Evolutionary conservation across 345 rosid genomes (phyloP).

Genomic region (Citrus mangshanensis): DNA sequence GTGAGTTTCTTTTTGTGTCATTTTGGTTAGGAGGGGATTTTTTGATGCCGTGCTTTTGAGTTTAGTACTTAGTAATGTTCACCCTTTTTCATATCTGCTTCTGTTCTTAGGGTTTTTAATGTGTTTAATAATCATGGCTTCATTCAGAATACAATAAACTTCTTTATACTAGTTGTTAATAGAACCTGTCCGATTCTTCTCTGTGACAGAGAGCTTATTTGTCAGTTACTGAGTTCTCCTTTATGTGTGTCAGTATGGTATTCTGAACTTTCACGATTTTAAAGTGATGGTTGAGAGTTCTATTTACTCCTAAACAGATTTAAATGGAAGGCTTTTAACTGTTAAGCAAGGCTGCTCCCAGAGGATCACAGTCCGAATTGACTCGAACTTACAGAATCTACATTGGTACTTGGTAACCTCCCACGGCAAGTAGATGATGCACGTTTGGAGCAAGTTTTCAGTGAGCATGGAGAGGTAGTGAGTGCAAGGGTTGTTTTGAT

Average conservation of each 20-base stretch:
- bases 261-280: not conserved
- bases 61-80: not conserved
- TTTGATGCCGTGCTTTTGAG: not conserved
- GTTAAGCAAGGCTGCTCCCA: conserved; percentile 47
- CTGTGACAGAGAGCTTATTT: not conserved
- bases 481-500: conserved; percentile 45
- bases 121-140: not conserved
- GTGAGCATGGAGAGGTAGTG: conserved; percentile 48
- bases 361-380: conserved; percentile 34
- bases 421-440: conserved; percentile 43
- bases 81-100: not conserved
- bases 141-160: not conserved
- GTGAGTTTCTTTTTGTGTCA: conserved; percentile 23
- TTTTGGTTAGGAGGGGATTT: not conserved
- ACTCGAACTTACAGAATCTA: conserved; percentile 33
- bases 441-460: conserved; percentile 45
- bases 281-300: not conserved
- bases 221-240: not conserved
- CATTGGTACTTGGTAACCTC: conserved; percentile 51
- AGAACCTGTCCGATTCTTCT: not conserved
- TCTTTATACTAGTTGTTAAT: not conserved
- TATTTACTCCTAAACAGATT: conserved; percentile 22
- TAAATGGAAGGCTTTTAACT: conserved; percentile 40
- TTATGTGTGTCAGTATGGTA: not conserved
- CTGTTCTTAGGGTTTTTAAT: not conserved